Percentiles rank a stretch among this genome's conserved stretches.
Evolutionary conservation across 352 stramenopile species (phyloP).

Genomic region (Phytophthora pinifolia): DNA sequence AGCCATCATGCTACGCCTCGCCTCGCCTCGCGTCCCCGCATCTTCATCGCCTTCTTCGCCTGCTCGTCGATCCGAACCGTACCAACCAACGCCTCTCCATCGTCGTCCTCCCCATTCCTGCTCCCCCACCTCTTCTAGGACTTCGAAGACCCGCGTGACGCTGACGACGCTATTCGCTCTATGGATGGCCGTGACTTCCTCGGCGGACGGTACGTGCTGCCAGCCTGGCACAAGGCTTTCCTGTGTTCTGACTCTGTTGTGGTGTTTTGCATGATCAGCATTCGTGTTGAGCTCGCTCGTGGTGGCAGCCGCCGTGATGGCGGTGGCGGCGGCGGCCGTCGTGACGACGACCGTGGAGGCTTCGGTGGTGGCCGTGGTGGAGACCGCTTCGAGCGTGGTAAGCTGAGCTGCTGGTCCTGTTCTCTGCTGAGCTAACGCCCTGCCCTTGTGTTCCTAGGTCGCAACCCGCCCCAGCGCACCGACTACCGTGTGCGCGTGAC

Average conservation of each 20-base stretch:
- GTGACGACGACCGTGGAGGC: constrained; percentile 34
- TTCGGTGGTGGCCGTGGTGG: constrained; percentile 31
- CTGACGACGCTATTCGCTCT: constrained; percentile 83
- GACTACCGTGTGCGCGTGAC: constrained; percentile 79
- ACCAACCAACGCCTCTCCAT: constrained; percentile 54
- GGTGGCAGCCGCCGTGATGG: constrained; percentile 68
- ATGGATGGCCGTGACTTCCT: constrained; percentile 88
- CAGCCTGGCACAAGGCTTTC: not conserved
- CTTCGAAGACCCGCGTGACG: constrained; percentile 88
- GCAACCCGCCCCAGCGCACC: constrained; percentile 73
- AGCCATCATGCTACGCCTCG: constrained; percentile 46
- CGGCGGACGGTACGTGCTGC: constrained; percentile 59
- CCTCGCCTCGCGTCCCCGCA: constrained; percentile 15
- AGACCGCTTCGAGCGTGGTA: constrained; percentile 69
- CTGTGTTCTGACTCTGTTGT: constrained; percentile 4
- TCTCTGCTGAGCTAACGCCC: constrained; percentile 1
- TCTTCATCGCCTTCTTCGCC: constrained; percentile 28
- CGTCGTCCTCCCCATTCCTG: constrained; percentile 47
- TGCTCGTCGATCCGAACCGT: constrained; percentile 24
- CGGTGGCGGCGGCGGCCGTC: constrained; percentile 29
- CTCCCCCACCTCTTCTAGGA: constrained; percentile 75
- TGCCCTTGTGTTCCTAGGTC: constrained; percentile 29
- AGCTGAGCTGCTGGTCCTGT: constrained; percentile 13
- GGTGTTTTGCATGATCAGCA: constrained; percentile 32
- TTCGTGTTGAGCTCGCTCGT: constrained; percentile 82